Evolutionary conservation across 1,139 yeast species (phyloP).

Genomic region (Candida mesenterica): DNA sequence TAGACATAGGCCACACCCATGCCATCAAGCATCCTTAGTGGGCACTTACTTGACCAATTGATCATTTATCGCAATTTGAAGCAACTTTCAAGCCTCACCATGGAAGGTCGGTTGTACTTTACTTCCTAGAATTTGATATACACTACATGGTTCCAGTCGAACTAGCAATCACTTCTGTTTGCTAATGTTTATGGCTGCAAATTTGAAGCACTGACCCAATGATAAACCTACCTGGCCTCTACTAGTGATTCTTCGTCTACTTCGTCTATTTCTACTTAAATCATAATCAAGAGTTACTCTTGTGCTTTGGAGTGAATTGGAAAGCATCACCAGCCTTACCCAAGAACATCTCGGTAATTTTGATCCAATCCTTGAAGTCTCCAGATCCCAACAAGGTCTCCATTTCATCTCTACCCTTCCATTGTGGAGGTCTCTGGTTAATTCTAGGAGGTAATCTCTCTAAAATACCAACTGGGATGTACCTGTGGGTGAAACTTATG

Average conservation of each 20-base stretch:
- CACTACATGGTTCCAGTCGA: too few relatives aligned
- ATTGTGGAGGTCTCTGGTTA: constrained; percentile 90
- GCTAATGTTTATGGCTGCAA: too few relatives aligned
- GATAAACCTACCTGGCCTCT: too few relatives aligned
- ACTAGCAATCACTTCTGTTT: too few relatives aligned
- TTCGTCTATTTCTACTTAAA: background rate
- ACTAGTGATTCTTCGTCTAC: too few relatives aligned
- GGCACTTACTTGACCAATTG: too few relatives aligned
- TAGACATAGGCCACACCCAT: background rate
- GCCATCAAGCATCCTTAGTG: too few relatives aligned
- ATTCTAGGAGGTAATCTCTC: constrained; percentile 85
- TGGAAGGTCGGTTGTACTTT: too few relatives aligned
- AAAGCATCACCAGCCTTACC: constrained; percentile 80
- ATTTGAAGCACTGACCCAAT: too few relatives aligned
- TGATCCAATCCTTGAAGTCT: constrained; percentile 93
- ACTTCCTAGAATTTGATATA: too few relatives aligned
- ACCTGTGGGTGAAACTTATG: constrained; percentile 89
- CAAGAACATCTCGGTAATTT: constrained; percentile 91
- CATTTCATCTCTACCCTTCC: constrained; percentile 92
- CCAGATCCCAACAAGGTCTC: constrained; percentile 86
- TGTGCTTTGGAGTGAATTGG: constrained; percentile 88
- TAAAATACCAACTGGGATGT: constrained; percentile 89
- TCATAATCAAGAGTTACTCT: constrained; percentile 66
- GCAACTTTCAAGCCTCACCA: too few relatives aligned
- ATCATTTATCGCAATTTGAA: too few relatives aligned